Conservation (phyloP, 2,329 filamentous ascomycete species). For the Aureobasidium sp. region DNA sequence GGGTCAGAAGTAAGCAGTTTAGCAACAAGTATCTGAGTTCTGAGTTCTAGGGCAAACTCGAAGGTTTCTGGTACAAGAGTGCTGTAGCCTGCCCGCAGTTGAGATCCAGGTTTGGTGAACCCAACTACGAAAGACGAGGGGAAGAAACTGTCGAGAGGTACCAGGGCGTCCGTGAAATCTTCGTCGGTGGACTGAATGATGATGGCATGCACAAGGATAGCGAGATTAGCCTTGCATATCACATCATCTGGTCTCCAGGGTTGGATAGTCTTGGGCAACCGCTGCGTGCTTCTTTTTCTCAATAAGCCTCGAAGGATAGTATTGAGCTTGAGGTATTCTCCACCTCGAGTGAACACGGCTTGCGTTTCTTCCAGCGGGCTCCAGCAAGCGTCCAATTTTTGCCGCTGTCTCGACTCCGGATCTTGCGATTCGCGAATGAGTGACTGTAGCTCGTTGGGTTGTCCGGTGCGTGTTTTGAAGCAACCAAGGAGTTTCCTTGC, state of each 20-base stretch:
- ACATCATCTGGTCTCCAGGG: conserved; percentile 35
- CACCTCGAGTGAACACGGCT: conserved; percentile 32
- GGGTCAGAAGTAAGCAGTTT: conserved; percentile 30
- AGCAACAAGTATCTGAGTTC: conserved; percentile 39
- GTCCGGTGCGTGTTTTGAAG: conserved; percentile 25
- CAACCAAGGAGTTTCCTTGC: conserved; percentile 25
- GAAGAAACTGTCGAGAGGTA: conserved; percentile 30
- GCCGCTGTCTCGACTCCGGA: conserved; percentile 33
- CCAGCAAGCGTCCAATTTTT: conserved; percentile 32
- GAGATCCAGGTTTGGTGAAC: conserved; percentile 17
- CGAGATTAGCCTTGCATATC: conserved; percentile 40
- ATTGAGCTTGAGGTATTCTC: conserved; percentile 36
- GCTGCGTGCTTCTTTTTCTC: conserved; percentile 23
- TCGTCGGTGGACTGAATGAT: conserved; percentile 27
- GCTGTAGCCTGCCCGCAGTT: conserved; percentile 31
- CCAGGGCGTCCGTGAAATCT: conserved; percentile 27
- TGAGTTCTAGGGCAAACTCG: conserved; percentile 45
- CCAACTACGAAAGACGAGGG: conserved; percentile 29
- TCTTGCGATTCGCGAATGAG: conserved; percentile 25
- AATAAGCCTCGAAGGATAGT: conserved; percentile 36
- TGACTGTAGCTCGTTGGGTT: conserved; percentile 21
- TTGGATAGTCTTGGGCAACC: conserved; percentile 21
- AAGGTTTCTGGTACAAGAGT: conserved; percentile 39
- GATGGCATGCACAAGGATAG: conserved; percentile 32
- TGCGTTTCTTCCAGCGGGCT: conserved; percentile 27